phyloP scores from a whole-genome alignment of 805 yeast genomes.

The Saccharomycopsis javanensis region DNA sequence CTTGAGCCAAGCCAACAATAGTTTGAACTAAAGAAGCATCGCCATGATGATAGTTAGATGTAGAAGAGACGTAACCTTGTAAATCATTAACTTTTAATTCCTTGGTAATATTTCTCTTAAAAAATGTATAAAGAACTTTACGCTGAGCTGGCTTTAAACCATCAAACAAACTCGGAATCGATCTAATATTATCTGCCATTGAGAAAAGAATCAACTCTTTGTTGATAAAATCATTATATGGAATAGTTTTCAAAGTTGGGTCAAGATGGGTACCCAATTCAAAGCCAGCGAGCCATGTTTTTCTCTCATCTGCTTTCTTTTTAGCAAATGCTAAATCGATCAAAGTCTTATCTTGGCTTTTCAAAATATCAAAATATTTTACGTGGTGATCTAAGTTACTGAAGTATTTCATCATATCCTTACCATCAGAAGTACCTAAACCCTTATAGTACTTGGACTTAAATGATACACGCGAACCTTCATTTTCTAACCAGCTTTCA shows the following conservation, averaged over 20 bases:
- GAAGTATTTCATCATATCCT: constrained; percentile 84
- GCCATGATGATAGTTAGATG: constrained; percentile 93
- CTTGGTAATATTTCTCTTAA: constrained; percentile 61
- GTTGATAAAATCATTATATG: constrained; percentile 88
- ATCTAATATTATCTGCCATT: constrained; percentile 92
- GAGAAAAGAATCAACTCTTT: constrained; percentile 91
- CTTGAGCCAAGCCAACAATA: constrained; percentile 89
- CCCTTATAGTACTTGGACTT: constrained; percentile 95
- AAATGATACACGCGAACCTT: constrained; percentile 70
- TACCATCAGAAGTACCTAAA: constrained; percentile 85
- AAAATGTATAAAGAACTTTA: constrained; percentile 81
- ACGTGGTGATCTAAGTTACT: constrained; percentile 75
- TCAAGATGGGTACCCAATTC: constrained; percentile 89
- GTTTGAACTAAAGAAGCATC: constrained; percentile 82
- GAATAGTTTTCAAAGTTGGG: constrained; percentile 64
- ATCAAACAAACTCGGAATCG: constrained; percentile 88
- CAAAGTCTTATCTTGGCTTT: constrained; percentile 62
- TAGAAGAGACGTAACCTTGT: constrained; percentile 81
- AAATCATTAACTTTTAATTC: constrained; percentile 88
- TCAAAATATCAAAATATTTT: constrained; percentile 73
- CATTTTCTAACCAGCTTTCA: constrained; percentile 83
- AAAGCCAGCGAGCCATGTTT: constrained; percentile 89
- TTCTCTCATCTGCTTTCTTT: constrained; percentile 92
- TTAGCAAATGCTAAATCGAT: constrained; percentile 93
- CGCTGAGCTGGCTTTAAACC: constrained; percentile 97